Base-by-base conservation (phyloP, 1,284 basidiomycete species). In the Cutaneotrichosporon spelunceum region DNA sequence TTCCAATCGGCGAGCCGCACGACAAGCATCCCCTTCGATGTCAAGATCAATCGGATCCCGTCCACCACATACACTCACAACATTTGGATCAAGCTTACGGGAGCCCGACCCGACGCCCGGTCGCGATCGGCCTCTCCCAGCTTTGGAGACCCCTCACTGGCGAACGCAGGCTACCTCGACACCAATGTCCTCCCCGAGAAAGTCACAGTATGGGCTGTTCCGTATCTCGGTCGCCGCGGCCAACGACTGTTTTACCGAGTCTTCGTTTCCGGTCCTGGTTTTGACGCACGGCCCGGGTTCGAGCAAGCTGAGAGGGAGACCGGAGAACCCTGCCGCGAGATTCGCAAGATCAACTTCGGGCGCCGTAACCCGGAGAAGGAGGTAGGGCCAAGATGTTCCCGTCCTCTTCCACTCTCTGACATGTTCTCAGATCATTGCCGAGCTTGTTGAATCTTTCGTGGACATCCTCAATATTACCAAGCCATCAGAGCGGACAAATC, bases 11-110 rank as follows among this genome's bases (percentile, higher is more conserved):
- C 61, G 4, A 48, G 65, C 4, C 54, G 57, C 3, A 53, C 59
- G 4, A 55, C 47, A 1, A 4, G 21, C 0, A 48, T 65, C 5
- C 26, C 27, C 0, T 26, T 74, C 13, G 53, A 61, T 2, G 47
- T 74, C 10, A 24, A 30, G 9, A 64, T 70, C n/a, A 55, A 59
- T 7, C 62, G 52, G 23, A 33, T 54, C 3, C 47, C 64, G 0
- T 48, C 67, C 14, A 39, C 45, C 3, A 27, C 45, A 6, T 52
- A 60, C 27, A 59, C 60, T 2, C 47, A 56, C 1, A 63, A 64
- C 2, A 30, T 76, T 30, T 72, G 64, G 54, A 57, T 76, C 54
- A 68, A 68, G 27, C 29, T 75, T 21, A 65, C 61, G 2, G 73
- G 73, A 1, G 29, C 44, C 0, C 66, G 73, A 9, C 57, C 47